These are phyloP conservation scores for Telopea speciosissima DNA, from an alignment of 177 flowering plant genomes.

Conservation along the genomic window DNA sequence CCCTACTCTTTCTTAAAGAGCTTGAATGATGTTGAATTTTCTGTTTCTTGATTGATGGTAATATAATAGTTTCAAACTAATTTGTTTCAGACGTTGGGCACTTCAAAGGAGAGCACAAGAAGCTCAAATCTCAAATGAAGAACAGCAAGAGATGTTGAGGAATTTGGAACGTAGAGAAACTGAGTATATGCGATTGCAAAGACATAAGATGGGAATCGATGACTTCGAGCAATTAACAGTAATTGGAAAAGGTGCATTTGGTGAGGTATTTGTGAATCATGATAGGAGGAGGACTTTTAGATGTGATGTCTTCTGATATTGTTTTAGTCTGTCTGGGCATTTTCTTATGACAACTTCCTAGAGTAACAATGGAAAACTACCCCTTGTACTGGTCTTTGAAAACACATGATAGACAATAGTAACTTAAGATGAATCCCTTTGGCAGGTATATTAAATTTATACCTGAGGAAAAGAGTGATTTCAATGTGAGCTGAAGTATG, in stretches of 20 bases:
- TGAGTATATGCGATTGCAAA: conserved; percentile 79
- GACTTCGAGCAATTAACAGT: conserved; percentile 74
- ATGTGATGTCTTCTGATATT: neutral
- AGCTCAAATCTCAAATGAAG: conserved; percentile 63
- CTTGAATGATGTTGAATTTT: neutral
- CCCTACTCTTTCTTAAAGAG: neutral
- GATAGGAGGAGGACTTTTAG: neutral
- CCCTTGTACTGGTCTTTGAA: neutral
- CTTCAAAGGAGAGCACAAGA: conserved; percentile 75
- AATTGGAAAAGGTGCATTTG: conserved; percentile 90
- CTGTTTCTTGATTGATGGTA: neutral
- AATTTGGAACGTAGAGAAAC: conserved; percentile 77
- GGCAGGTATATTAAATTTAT: too few relatives aligned
- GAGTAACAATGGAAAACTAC: neutral
- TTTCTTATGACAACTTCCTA: neutral
- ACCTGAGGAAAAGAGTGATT: neutral
- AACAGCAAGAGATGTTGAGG: conserved; percentile 74
- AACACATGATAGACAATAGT: neutral
- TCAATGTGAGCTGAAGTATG: neutral
- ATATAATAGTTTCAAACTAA: conserved; percentile 3
- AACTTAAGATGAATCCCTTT: neutral
- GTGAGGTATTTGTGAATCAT: conserved; percentile 50
- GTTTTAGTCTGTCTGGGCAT: neutral
- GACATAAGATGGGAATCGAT: conserved; percentile 88
- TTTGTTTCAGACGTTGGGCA: conserved; percentile 52